Evolutionary conservation across 2,329 filamentous ascomycete species (phyloP).

Genomic region (Arachnomyces sp.): DNA sequence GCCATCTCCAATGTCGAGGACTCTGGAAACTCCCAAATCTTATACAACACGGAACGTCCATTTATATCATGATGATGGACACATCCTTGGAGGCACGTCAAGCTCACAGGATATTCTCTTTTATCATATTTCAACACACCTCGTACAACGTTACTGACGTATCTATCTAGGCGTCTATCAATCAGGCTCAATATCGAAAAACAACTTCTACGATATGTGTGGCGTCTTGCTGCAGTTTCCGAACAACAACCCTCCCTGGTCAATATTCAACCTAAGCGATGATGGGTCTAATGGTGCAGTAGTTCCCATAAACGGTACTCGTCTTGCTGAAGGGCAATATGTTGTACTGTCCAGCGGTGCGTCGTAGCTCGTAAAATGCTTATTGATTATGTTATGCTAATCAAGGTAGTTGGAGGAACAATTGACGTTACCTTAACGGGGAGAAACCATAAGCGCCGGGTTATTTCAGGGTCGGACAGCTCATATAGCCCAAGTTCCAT

Average conservation of each 20-base stretch:
- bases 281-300: constrained; percentile 2
- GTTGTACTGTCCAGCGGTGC: not conserved
- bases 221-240: not conserved
- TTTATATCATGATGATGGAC: constrained; percentile 4
- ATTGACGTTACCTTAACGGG: not conserved
- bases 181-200: not conserved
- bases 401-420: not conserved
- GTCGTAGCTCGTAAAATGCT: not conserved
- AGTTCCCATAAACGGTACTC: not conserved
- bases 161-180: not conserved
- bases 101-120: too few species aligned
- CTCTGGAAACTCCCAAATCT: too few species aligned
- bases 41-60: constrained; percentile 1
- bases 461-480: not conserved
- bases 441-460: not conserved
- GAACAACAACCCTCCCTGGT: not conserved
- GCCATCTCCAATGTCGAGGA: too few species aligned
- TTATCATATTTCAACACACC: not conserved
- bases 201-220: constrained; percentile 1
- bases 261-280: constrained; percentile 1
- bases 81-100: constrained; percentile 2
- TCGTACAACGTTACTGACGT: not conserved
- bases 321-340: constrained; percentile 1
- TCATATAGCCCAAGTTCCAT: not conserved
- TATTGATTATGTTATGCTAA: not conserved